Evolutionary conservation across 805 yeast species (phyloP), one percentile per base, ranked within the genome.

Genomic region (Saturnispora hagleri): DNA sequence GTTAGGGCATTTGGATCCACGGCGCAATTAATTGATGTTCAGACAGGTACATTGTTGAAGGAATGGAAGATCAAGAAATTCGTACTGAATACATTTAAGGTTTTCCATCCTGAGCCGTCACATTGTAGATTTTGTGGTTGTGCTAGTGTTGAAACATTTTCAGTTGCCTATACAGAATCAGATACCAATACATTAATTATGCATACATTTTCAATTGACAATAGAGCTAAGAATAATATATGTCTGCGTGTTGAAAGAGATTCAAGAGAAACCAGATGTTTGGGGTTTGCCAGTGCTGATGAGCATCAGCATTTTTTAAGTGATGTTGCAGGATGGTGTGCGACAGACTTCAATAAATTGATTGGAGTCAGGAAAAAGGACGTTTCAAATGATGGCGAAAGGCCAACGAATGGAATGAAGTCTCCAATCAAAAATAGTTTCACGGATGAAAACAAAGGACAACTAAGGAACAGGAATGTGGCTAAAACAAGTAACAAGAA

Each of bases 81-180:
- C 69, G 80, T 79, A 57, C 76, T 78, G 2, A 76, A 76, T 2
- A 63, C 84, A 0, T 75, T 89, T 55, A 71, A 74, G 52, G 93
- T 86, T 1, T 80, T 87, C 56, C 95, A 89, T 62, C 83, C 86
- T 43, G 89, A 84, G 58, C 95, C 95, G 5, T 81, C 89, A 0
- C 96, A 89, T 68, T 89, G 97, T 68, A 76, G 85, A 45, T 89
- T 89, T 67, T 89, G 97, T 71, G 97, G 97, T 2, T 84, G 95
- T 69, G 89, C 86, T 0, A 84, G 95, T 0, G 76, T 89, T 41
- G 75, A 80, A 22, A 76, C 90, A 3, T 74, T 89, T 50, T 82
- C 91, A 1, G 71, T 88, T 20, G 82, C 83, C 1, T 89, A 89
- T 65, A 81, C 83, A 22, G 85, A 82, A 55, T 62, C 65, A 26